Conservation (phyloP, 805 yeast genomes). For the Zygosaccharomyces pseudorouxii region DNA sequence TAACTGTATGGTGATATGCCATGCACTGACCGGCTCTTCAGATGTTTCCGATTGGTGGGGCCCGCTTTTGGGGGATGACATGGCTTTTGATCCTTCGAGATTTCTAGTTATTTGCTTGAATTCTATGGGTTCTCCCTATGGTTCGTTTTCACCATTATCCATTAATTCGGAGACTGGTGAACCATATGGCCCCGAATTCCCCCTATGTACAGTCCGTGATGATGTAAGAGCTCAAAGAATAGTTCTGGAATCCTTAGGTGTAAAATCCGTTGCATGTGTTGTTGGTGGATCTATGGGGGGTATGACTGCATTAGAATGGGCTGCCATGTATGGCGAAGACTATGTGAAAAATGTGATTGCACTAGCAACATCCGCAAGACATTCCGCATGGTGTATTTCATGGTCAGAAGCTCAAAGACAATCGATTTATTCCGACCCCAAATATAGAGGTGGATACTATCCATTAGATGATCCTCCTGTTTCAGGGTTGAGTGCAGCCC, state of each 20-base stretch:
- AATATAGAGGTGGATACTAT: slow-evolving; percentile 87
- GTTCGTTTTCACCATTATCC: slow-evolving; percentile 88
- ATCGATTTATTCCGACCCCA: slow-evolving; percentile 91
- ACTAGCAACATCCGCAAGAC: slow-evolving; percentile 89
- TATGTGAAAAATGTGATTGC: slow-evolving; percentile 74
- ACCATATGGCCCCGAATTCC: slow-evolving; percentile 91
- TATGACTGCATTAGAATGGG: slow-evolving; percentile 88
- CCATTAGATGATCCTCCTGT: slow-evolving; percentile 72
- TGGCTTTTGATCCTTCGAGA: slow-evolving; percentile 83
- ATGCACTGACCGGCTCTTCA: slow-evolving; percentile 92
- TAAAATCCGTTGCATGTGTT: slow-evolving; percentile 74
- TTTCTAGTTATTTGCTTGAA: slow-evolving; percentile 85
- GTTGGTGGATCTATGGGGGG: slow-evolving; percentile 99
- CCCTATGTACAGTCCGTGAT: slow-evolving; percentile 88
- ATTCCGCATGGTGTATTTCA: slow-evolving; percentile 97
- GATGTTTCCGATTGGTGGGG: slow-evolving; percentile 99
- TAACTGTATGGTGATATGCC: slow-evolving; percentile 87
- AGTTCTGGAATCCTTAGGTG: slow-evolving; percentile 74
- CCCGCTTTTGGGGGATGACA: slow-evolving; percentile 75
- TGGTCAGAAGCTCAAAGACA: slow-evolving; percentile 99
- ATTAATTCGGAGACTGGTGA: slow-evolving; percentile 70
- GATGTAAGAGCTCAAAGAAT: slow-evolving; percentile 76
- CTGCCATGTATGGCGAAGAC: slow-evolving; percentile 52
- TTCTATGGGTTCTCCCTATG: slow-evolving; percentile 95
- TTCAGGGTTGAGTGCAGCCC: slow-evolving; percentile 88